A percentile compares a stretch with the other conserved stretches of the same genome.
These are phyloP conservation scores for Rutstroemia sp. DNA, from an alignment of 2,329 filamentous ascomycete species.

Conservation along the genomic window DNA sequence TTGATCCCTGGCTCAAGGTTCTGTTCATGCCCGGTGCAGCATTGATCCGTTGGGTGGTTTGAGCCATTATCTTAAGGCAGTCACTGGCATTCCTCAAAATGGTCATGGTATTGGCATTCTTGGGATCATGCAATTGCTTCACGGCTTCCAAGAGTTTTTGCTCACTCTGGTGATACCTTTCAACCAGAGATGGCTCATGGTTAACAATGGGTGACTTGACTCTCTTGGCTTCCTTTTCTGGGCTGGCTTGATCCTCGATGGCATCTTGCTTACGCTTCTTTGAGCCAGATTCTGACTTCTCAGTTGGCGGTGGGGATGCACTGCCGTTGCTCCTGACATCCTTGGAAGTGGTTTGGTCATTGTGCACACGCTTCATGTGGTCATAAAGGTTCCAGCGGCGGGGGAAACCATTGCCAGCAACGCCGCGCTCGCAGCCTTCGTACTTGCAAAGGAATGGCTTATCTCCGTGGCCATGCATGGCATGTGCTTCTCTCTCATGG, in stretches of 20 bases:
- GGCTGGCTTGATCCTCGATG: conserved; percentile 14
- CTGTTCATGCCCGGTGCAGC: conserved; percentile 14
- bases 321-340: conserved; percentile 20
- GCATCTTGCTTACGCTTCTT: conserved; percentile 29
- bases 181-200: conserved; percentile 23
- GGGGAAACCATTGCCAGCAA: conserved; percentile 81
- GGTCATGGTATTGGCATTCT: conserved; percentile 18
- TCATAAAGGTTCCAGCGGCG: conserved; percentile 93
- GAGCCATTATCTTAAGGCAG: conserved; percentile 26
- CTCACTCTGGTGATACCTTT: conserved; percentile 25
- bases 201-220: conserved; percentile 20
- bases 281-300: conserved; percentile 14
- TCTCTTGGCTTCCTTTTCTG: conserved; percentile 24
- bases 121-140: conserved; percentile 25
- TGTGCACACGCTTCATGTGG: conserved; percentile 95
- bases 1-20: conserved; percentile 16
- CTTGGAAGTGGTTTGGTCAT: conserved; percentile 29
- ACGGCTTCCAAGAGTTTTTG: conserved; percentile 21
- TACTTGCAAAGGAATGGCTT: conserved; percentile 89
- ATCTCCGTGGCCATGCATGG: conserved; percentile 88
- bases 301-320: conserved; percentile 19
- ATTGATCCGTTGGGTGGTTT: conserved; percentile 23
- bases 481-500: conserved; percentile 92
- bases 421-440: conserved; percentile 76
- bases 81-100: conserved; percentile 22